Evolutionary conservation across 345 rosid species (phyloP).

Genomic region (Luvunga scandens): DNA sequence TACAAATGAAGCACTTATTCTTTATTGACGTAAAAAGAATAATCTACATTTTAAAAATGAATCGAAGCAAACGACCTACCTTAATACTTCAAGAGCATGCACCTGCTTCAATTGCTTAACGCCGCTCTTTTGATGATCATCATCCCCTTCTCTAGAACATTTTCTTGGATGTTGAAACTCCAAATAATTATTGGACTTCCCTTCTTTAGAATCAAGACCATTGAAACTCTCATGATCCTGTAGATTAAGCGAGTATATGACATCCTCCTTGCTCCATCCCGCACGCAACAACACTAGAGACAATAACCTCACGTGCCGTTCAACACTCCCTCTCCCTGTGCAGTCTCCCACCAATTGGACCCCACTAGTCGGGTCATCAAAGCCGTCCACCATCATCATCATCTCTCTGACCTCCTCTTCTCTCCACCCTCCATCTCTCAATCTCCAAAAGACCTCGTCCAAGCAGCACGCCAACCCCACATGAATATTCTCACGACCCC

Average conservation of each 20-base stretch:
- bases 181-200: neutral
- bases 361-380: slow-evolving; percentile 19
- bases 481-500: neutral
- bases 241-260: slow-evolving; percentile 52
- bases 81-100: neutral
- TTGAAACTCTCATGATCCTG: slow-evolving; percentile 2
- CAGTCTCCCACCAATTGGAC: neutral
- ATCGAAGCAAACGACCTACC: neutral
- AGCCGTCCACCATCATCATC: slow-evolving; percentile 57
- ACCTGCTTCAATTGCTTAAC: neutral
- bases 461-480: slow-evolving; percentile 37
- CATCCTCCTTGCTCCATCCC: slow-evolving; percentile 63
- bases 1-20: neutral
- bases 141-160: neutral
- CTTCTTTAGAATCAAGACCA: neutral
- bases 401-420: slow-evolving; percentile 79
- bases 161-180: neutral
- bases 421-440: slow-evolving; percentile 80
- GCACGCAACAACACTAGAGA: slow-evolving; percentile 38
- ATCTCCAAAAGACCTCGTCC: slow-evolving; percentile 66
- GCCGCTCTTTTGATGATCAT: neutral
- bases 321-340: slow-evolving; percentile 11
- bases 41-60: neutral
- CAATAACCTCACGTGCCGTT: slow-evolving; percentile 25
- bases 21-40: slow-evolving; percentile 3